A percentile compares a stretch with the other conserved stretches of the same genome.
Evolutionary conservation across 208 protist genomes (phyloP).

Genomic region (Leishmania mexicana): DNA sequence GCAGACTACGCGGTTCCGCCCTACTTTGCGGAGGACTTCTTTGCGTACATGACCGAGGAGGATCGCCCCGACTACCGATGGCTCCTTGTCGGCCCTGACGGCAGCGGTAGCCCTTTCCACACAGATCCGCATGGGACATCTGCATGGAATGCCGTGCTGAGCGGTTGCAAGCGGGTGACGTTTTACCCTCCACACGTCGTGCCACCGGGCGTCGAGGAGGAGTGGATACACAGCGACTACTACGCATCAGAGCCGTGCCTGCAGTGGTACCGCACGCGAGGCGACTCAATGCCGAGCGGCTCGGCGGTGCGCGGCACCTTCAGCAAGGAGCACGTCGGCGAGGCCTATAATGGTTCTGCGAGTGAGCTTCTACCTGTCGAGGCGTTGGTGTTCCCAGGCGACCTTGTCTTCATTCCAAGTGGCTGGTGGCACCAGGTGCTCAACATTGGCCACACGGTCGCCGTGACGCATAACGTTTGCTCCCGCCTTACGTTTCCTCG

Average conservation of each 20-base stretch:
- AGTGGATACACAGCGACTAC: constrained; percentile 51
- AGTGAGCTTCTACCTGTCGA: constrained; percentile 28
- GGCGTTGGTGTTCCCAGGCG: constrained; percentile 37
- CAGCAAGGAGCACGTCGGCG: constrained; percentile 6
- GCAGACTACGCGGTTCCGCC: constrained; percentile 31
- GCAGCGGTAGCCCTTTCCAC: constrained; percentile 46
- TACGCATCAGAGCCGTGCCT: constrained; percentile 44
- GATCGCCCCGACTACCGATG: constrained; percentile 49
- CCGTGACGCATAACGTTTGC: constrained; percentile 52
- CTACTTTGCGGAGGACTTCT: constrained; percentile 44
- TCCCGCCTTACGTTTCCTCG: constrained; percentile 36
- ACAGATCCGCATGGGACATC: constrained; percentile 45
- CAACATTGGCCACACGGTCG: constrained; percentile 46
- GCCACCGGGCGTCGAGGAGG: constrained; percentile 37
- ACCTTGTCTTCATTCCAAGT: constrained; percentile 46
- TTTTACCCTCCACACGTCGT: constrained; percentile 47
- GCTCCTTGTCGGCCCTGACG: constrained; percentile 43
- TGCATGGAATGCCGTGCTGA: constrained; percentile 50
- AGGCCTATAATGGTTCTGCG: not conserved
- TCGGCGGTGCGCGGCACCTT: constrained; percentile 6
- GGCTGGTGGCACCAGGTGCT: constrained; percentile 61
- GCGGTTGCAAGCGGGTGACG: constrained; percentile 42
- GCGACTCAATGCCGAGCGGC: not conserved
- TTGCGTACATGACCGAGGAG: constrained; percentile 36
- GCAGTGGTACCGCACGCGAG: constrained; percentile 33